Evolutionary conservation across 2,329 filamentous ascomycete species (phyloP).

Genomic region (Paraphaeosphaeria minitans): DNA sequence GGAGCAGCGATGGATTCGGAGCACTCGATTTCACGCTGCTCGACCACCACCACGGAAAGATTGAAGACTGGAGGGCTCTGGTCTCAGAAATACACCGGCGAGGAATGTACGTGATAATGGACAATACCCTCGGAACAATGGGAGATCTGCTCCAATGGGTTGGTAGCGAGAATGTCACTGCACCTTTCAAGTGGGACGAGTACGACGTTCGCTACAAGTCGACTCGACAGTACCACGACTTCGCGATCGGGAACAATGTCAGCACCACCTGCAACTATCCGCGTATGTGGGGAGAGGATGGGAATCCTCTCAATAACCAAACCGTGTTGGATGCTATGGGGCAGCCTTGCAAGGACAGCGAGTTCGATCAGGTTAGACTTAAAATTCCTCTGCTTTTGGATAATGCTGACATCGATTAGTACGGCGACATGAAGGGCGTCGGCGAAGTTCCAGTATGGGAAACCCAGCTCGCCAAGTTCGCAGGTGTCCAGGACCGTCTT

Average conservation of each 20-base stretch:
- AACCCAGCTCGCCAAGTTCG: constrained; percentile 67
- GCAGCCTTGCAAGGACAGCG: constrained; percentile 62
- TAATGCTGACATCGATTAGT: constrained; percentile 43
- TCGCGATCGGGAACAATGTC: constrained; percentile 59
- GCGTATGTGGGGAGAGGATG: constrained; percentile 65
- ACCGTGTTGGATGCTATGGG: constrained; percentile 42
- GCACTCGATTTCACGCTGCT: constrained; percentile 67
- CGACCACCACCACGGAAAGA: constrained; percentile 66
- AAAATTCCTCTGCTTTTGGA: no score
- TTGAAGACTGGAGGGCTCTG: constrained; percentile 62
- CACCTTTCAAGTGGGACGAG: constrained; percentile 55
- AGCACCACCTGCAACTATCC: constrained; percentile 60
- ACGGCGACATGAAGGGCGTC: constrained; percentile 64
- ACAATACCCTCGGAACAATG: constrained; percentile 70
- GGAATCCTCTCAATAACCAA: constrained; percentile 55
- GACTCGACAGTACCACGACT: constrained; percentile 62
- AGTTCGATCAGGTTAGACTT: constrained; percentile 58
- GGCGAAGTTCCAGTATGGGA: constrained; percentile 68
- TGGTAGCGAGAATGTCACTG: constrained; percentile 63
- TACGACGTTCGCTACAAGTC: constrained; percentile 64
- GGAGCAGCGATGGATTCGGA: constrained; percentile 65
- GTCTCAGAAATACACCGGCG: constrained; percentile 65
- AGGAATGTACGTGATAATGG: constrained; percentile 69
- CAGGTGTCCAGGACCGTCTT: constrained; percentile 69
- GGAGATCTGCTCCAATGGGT: constrained; percentile 68